Evolutionary conservation across 208 protist species (phyloP), one percentile per base, ranked within the genome.

Genomic region (Wallacemonas rigidus): DNA sequence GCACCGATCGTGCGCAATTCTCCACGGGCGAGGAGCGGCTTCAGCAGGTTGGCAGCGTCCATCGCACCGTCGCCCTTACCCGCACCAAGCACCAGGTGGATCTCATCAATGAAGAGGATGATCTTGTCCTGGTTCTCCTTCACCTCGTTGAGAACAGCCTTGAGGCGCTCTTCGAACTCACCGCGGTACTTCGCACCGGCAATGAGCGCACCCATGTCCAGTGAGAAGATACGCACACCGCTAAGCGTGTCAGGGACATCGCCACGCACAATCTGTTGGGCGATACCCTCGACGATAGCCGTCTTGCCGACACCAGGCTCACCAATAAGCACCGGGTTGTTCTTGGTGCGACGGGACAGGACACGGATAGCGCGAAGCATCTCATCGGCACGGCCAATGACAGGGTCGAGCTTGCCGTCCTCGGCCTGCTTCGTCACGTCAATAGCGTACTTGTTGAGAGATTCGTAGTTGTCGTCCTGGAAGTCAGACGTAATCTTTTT

Each of bases 21-120:
- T 45, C 98, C 98, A 38, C 97, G 72, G 0, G 98, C 92, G 3
- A 99, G 90, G 60, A 94, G 86, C 14, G 98, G 98, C 80, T 99
- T 99, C 35, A 99, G 79, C 12, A 99, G 47, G 74, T 99, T 99
- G 1, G 95, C 92, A 12, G 96, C 96, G 77, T 98, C 97, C 94
- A 98, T 98, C 9, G 94, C 73, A 26, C 93, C 90, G 47, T 96
- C 93, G 17, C 83, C 84, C 17, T 82, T 82, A n/a, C 97, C 98
- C 6, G 97, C 98, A 51, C 98, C 98, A 11, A 99, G 70, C 1
- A 99, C 77, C 14, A 88, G 90, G 83, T 99, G 98, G 60, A 99
- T 92, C 77, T 99, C 98, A 77, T 99, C 98, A 74, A 99, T 98
- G 80, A 99, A 99, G 7, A 99, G 81, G 62, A 99, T 99, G 65